Evolutionary conservation across 306 rosid genomes (phyloP).

Genomic region (Bauhinia variegata): DNA sequence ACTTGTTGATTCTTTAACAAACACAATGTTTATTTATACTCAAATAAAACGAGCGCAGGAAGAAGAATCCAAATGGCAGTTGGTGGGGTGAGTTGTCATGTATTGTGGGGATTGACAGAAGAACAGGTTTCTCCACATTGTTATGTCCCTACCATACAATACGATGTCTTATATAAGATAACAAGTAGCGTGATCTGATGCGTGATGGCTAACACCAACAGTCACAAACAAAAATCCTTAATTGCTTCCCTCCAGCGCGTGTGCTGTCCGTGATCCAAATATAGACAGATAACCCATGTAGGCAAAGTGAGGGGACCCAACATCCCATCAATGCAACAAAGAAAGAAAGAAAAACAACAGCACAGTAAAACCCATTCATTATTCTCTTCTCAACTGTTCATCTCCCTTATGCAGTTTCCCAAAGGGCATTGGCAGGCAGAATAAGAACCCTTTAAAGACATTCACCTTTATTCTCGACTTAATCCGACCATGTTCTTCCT

Average conservation of each 20-base stretch:
- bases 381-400: too few relatives aligned
- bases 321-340: constrained; percentile 11
- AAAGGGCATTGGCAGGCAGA: too few relatives aligned
- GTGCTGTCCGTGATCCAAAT: constrained; percentile 22
- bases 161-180: constrained; percentile 8
- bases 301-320: constrained; percentile 17
- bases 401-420: too few relatives aligned
- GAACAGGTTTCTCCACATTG: neutral
- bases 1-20: neutral
- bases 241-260: neutral
- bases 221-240: constrained; percentile 12
- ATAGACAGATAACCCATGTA: constrained; percentile 22
- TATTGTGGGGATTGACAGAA: neutral
- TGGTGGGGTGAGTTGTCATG: constrained; percentile 11
- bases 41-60: neutral
- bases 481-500: too few relatives aligned
- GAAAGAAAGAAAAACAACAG: neutral
- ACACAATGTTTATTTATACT: too few relatives aligned
- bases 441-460: too few relatives aligned
- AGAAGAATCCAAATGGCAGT: neutral
- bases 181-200: neutral
- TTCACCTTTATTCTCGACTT: too few relatives aligned
- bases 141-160: constrained; percentile 31
- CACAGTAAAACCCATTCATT: too few relatives aligned
- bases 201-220: constrained; percentile 30